phyloP scores from a whole-genome alignment of 176 grass and related monocot genomes.

The Triticum dicoccoides region DNA sequence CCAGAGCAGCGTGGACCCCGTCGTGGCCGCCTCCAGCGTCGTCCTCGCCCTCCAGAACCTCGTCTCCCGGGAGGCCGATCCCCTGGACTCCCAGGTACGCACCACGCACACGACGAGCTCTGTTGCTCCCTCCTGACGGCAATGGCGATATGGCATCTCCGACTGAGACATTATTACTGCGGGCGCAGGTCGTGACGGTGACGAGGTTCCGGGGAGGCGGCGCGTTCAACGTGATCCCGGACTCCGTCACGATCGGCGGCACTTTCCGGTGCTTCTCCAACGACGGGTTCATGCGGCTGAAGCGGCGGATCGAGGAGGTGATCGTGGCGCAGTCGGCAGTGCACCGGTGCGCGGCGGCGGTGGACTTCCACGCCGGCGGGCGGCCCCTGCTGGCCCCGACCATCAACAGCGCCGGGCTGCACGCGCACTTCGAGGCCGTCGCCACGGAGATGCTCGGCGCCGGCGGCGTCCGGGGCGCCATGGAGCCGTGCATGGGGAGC shows the following conservation, averaged over 20 bases:
- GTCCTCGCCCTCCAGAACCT: slow-evolving; percentile 84
- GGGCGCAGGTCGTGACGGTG: slow-evolving; percentile 73
- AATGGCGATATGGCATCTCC: not conserved
- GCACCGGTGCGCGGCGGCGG: slow-evolving; percentile 66
- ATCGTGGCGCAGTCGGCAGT: slow-evolving; percentile 75
- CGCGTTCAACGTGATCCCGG: slow-evolving; percentile 86
- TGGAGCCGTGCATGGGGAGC: slow-evolving; percentile 61
- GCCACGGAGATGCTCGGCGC: slow-evolving; percentile 53
- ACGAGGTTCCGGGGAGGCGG: slow-evolving; percentile 65
- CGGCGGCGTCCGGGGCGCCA: slow-evolving; percentile 22
- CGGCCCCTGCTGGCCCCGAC: slow-evolving; percentile 60
- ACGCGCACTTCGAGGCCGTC: slow-evolving; percentile 61
- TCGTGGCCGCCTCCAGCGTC: slow-evolving; percentile 78
- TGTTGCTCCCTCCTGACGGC: not conserved
- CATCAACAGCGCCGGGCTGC: slow-evolving; percentile 51
- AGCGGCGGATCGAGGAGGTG: slow-evolving; percentile 84
- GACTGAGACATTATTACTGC: not conserved
- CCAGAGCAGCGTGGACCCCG: slow-evolving; percentile 69
- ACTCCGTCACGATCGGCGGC: slow-evolving; percentile 79
- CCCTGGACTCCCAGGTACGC: slow-evolving; percentile 66
- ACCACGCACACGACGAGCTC: not conserved
- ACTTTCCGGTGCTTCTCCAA: slow-evolving; percentile 87
- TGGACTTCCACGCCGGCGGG: slow-evolving; percentile 45
- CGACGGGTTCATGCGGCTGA: slow-evolving; percentile 65
- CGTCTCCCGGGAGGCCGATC: slow-evolving; percentile 88